Conservation (phyloP, 257 asterid species). For the Paraleonurus japonicus region DNA sequence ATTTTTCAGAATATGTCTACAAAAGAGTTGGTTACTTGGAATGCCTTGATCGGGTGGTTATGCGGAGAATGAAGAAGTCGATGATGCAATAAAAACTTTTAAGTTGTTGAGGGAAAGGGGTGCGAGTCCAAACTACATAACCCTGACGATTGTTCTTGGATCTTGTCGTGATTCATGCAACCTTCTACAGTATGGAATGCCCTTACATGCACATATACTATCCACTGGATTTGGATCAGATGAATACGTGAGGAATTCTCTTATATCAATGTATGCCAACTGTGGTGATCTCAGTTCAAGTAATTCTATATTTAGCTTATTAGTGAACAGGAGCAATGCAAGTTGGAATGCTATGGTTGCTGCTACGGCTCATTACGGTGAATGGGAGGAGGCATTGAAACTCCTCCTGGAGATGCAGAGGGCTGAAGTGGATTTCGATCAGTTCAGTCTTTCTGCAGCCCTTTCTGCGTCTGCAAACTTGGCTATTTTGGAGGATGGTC, state of each 20-base stretch:
- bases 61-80: constrained; percentile 54
- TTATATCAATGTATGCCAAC: constrained; percentile 80
- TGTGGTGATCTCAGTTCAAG: constrained; percentile 79
- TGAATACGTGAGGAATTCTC: constrained; percentile 71
- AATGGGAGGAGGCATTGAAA: constrained; percentile 75
- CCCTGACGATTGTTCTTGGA: constrained; percentile 64
- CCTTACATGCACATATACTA: constrained; percentile 62
- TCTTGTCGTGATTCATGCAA: constrained; percentile 51
- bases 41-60: constrained; percentile 75
- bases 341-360: constrained; percentile 86
- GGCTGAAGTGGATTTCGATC: constrained; percentile 62
- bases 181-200: constrained; percentile 59
- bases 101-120: constrained; percentile 55
- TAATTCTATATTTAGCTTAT: constrained; percentile 45
- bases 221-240: constrained; percentile 55
- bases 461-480: constrained; percentile 68
- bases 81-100: constrained; percentile 45
- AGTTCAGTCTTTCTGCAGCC: constrained; percentile 79
- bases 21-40: constrained; percentile 81
- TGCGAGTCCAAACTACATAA: constrained; percentile 59
- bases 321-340: constrained; percentile 46
- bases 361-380: constrained; percentile 68
- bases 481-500: constrained; percentile 74
- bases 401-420: constrained; percentile 78
- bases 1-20: constrained; percentile 56